Evolutionary conservation across 116 monocot species (phyloP), one percentile per base, ranked within the genome.

Genomic region (Dioscorea cayenensis): DNA sequence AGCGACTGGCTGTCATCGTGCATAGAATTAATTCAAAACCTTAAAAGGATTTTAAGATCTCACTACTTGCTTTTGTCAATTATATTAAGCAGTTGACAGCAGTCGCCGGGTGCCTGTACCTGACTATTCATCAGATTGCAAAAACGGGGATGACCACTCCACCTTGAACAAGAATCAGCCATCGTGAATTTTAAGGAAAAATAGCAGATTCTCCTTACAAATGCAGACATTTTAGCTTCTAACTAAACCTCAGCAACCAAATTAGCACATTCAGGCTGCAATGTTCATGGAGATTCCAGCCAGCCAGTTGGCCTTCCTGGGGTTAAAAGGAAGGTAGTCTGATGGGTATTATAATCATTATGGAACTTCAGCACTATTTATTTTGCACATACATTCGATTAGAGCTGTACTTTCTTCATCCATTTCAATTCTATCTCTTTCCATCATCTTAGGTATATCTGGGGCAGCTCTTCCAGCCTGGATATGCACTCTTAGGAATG

Each of bases 401-500:
- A 86, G 49, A 65, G 59, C 67, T 28, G 0, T 25, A 10, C 55
- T 66, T 36, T 86, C 86, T 2, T 77, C 82, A 71, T 86, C 86
- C 32, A 69, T 50, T 14, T 75, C 77, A 52, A 86, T 70, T 48
- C 70, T 38, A 65, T 77, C 86, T 69, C 60, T 75, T 69, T 48
- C 77, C 60, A 80, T 80, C 72, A 69, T 75, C 65, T 59, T 69
- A 51, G 67, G 5, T 29, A 86, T 73, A 83, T 78, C 43, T 3
- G 67, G 67, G 62, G 70, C 66, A 49, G 71, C 61, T 58, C 7
- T 70, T 18, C 77, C 62, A 72, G 75, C 74, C 25, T 70, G 66
- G 29, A 93, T 73, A 71, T 83, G 81, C 72, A 74, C 51, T 71
- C 90, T 76, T 19, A 95, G 66, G 75, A 79, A 80, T 16, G 77